Conservation (phyloP, 2,329 filamentous ascomycete genomes). For the Exophiala lecanii-corni region DNA sequence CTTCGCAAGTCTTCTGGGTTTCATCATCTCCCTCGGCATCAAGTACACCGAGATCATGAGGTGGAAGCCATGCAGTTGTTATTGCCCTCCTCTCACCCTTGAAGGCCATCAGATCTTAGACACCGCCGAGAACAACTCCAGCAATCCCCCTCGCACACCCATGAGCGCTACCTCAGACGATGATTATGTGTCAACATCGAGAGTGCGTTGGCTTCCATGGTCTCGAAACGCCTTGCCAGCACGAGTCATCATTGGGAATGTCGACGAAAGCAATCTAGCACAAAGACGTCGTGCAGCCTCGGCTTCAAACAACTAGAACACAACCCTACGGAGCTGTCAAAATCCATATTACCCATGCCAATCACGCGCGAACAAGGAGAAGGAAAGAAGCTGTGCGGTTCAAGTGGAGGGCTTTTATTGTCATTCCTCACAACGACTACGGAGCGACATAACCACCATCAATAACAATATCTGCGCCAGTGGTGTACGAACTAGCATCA, state of each 20-base stretch:
- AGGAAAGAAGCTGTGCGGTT: too few species aligned
- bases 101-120: too few species aligned
- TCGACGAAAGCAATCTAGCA: slow-evolving; percentile 19
- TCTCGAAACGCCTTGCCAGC: neutral
- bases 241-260: slow-evolving; percentile 17
- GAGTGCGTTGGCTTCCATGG: neutral
- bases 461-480: slow-evolving; percentile 66
- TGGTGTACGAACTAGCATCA: slow-evolving; percentile 79
- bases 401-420: too few species aligned
- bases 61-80: neutral
- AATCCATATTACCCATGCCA: too few species aligned
- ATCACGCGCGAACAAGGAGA: too few species aligned
- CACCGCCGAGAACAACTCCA: too few species aligned
- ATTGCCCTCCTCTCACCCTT: neutral
- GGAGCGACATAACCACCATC: slow-evolving; percentile 67
- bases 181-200: too few species aligned
- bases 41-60: slow-evolving; percentile 10
- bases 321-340: too few species aligned
- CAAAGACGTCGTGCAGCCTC: slow-evolving; percentile 10
- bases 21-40: slow-evolving; percentile 11
- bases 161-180: too few species aligned
- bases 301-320: too few species aligned
- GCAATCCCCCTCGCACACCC: too few species aligned
- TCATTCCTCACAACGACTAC: too few species aligned
- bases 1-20: slow-evolving; percentile 2